Evolutionary conservation across 169 alveolate species (phyloP).

Genomic region (Eimeria tenella): DNA sequence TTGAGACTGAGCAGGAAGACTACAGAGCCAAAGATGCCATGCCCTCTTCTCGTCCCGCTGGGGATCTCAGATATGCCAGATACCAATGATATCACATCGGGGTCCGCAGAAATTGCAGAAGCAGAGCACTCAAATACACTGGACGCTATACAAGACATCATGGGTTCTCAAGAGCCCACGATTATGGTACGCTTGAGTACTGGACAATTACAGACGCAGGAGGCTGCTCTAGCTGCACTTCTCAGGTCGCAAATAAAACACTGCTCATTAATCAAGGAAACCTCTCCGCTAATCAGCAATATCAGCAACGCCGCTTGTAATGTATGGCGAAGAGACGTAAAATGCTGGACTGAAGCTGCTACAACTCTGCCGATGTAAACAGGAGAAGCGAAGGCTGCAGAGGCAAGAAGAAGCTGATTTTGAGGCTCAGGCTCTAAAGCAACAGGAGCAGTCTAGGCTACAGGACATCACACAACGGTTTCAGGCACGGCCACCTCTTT

Average conservation of each 20-base stretch:
- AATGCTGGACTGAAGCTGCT: too few species aligned
- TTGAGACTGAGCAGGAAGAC: conserved; percentile 20
- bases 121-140: background rate
- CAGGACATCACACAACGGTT: conserved; percentile 4
- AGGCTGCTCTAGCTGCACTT: background rate
- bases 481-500: conserved; percentile 22
- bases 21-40: conserved; percentile 33
- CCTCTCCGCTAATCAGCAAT: too few species aligned
- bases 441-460: conserved; percentile 13
- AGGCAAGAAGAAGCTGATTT: conserved; percentile 6
- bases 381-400: conserved; percentile 56
- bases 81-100: background rate
- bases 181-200: conserved; percentile 9
- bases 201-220: background rate
- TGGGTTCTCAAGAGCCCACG: conserved; percentile 46
- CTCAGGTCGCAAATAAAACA: too few species aligned
- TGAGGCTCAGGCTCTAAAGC: conserved; percentile 23
- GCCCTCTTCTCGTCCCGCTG: conserved; percentile 25
- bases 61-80: background rate
- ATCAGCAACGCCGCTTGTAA: too few species aligned
- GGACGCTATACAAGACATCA: conserved; percentile 25
- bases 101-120: background rate
- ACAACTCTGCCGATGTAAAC: background rate
- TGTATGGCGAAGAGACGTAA: too few species aligned
- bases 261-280: too few species aligned